Evolutionary conservation across 1,284 basidiomycete genomes (phyloP), one percentile per base, ranked within the genome.

Genomic region (Trametes sp.): DNA sequence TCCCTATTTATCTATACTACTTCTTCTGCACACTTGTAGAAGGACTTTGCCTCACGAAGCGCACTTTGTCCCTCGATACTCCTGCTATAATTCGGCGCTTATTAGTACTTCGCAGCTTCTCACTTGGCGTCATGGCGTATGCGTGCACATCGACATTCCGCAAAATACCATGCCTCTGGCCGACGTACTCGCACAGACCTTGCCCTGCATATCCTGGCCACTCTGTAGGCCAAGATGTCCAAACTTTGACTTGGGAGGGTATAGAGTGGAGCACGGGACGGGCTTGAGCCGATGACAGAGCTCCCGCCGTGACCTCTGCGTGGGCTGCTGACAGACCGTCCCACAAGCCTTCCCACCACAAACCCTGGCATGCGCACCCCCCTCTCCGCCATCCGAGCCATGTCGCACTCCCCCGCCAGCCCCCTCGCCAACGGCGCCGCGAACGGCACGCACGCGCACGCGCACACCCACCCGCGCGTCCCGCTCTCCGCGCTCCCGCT

Each of bases 401-500:
- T 66, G 54, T 59, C 59, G 21, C 26, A 29, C 48, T 31, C 48
- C 19, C n/a, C 52, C 38, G 36, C 26, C 44, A 31, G n/a, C 46
- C 23, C 48, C 21, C 31, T 29, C 41, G 23, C 58, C 4, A 49
- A 49, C 28, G 21, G 35, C 38, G 10, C 11, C 29, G 11, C 23
- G 29, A 51, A 33, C 49, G 31, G 33, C 31, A 11, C 35, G n/a
- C n/a, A n/a, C n/a, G n/a, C n/a, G n/a, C n/a, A n/a, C 56, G 38
- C 48, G 19, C 48, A 38, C 45, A 23, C 36, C 31, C 44, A 33
- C 13, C n/a, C 31, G 19, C 62, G 66, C 48, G 62, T 72, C 44
- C 77, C 87, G 9, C 84, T 93, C 55, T 88, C 88, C 48, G 78
- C 81, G 3, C 82, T 94, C 29, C 92, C 92, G 19, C 80, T 94